phyloP scores from a whole-genome alignment of 257 asterid species.

The Scutellaria minor region DNA sequence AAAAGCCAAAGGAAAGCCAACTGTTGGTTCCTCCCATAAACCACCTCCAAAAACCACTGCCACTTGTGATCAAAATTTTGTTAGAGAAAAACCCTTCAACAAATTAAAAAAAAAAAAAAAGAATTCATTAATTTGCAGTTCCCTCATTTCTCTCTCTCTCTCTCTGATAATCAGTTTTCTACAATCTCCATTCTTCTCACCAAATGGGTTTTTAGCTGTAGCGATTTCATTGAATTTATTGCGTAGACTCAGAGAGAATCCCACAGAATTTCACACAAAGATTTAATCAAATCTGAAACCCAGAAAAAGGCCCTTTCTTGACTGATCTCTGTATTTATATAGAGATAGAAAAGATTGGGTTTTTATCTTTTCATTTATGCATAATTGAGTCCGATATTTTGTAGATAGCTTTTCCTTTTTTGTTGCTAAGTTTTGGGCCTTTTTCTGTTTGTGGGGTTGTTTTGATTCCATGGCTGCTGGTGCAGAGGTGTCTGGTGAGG shows the following conservation, averaged over 20 bases:
- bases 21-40: constrained; percentile 50
- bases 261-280: constrained; percentile 32
- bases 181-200: constrained; percentile 44
- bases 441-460: constrained; percentile 33
- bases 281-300: constrained; percentile 47
- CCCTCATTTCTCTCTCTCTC: constrained; percentile 9
- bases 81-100: constrained; percentile 36
- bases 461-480: constrained; percentile 76
- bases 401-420: neutral
- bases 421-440: constrained; percentile 16
- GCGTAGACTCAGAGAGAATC: constrained; percentile 37
- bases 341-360: constrained; percentile 47
- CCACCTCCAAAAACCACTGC: constrained; percentile 54
- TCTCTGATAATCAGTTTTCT: constrained; percentile 36
- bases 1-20: constrained; percentile 51
- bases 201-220: constrained; percentile 46
- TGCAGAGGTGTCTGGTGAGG: constrained; percentile 71
- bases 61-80: constrained; percentile 48
- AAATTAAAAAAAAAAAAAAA: neutral
- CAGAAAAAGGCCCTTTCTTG: constrained; percentile 45
- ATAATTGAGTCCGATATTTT: constrained; percentile 28
- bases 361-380: constrained; percentile 29
- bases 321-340: constrained; percentile 44
- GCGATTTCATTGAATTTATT: constrained; percentile 26
- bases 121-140: constrained; percentile 25